Evolutionary conservation across 1,284 basidiomycete species (phyloP).

Genomic region (Malassezia sympodialis): DNA sequence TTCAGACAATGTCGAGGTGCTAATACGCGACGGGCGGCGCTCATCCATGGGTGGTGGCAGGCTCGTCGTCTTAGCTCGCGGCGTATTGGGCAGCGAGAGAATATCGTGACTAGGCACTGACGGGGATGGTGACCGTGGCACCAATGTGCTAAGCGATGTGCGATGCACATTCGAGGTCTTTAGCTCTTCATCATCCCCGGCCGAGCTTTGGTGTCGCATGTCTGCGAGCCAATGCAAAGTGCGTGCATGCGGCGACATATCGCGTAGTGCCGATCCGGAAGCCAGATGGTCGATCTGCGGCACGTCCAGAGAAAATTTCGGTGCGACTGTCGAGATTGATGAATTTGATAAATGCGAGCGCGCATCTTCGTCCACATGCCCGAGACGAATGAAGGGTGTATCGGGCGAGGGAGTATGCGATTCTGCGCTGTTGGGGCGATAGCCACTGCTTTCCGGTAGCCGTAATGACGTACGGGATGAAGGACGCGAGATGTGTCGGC

Average conservation of each 20-base stretch:
- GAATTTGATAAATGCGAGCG: background rate
- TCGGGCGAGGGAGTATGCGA: background rate
- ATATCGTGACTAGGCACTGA: background rate
- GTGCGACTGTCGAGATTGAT: background rate
- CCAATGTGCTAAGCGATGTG: conserved; percentile 7
- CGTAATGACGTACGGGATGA: conserved; percentile 1
- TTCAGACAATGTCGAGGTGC: background rate
- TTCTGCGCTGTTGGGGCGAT: background rate
- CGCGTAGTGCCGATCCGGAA: background rate
- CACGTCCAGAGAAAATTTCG: background rate
- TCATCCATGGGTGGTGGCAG: background rate
- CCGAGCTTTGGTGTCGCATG: background rate
- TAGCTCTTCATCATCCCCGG: background rate
- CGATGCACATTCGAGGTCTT: background rate
- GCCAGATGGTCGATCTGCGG: background rate
- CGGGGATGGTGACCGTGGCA: conserved; percentile 10
- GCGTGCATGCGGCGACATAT: background rate
- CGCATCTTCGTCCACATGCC: conserved; percentile 5
- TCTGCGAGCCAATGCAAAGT: conserved; percentile 4
- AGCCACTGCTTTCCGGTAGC: background rate
- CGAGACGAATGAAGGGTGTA: background rate
- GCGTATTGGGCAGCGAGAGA: background rate
- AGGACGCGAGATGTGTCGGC: conserved; percentile 2
- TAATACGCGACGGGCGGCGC: background rate
- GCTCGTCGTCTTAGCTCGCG: background rate